Conservation (phyloP, 2,329 filamentous ascomycete species). For the Aspergillus aculeatus region DNA sequence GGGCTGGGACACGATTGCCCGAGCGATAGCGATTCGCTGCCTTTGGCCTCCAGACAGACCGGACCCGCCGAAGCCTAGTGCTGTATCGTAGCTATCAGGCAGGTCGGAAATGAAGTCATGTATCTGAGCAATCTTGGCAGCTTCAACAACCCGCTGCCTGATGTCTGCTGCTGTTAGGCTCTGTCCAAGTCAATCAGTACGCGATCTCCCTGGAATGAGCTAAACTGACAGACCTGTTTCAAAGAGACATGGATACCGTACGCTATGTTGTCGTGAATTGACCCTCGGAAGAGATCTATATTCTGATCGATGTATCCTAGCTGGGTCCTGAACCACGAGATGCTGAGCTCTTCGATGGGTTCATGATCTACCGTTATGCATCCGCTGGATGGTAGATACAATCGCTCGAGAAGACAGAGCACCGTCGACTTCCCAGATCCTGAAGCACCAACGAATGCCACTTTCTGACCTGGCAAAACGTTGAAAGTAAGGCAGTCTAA, state of each 20-base stretch:
- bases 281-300: slow-evolving; percentile 75
- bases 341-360: slow-evolving; percentile 35
- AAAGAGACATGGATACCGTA: slow-evolving; percentile 42
- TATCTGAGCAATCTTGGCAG: slow-evolving; percentile 51
- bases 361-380: slow-evolving; percentile 38
- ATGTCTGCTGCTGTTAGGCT: slow-evolving; percentile 41
- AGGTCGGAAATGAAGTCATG: slow-evolving; percentile 75
- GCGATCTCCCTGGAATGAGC: neutral
- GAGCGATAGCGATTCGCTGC: slow-evolving; percentile 82
- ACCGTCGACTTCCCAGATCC: slow-evolving; percentile 75
- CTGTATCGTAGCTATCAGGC: slow-evolving; percentile 77
- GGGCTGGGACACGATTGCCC: slow-evolving; percentile 75
- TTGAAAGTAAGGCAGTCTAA: slow-evolving; percentile 33
- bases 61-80: slow-evolving; percentile 82
- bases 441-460: slow-evolving; percentile 70
- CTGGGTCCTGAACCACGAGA: slow-evolving; percentile 21
- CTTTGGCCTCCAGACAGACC: slow-evolving; percentile 86
- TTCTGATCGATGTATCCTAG: slow-evolving; percentile 54
- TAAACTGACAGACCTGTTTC: neutral
- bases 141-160: slow-evolving; percentile 7
- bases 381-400: slow-evolving; percentile 57
- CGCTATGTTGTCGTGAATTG: slow-evolving; percentile 77
- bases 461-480: slow-evolving; percentile 42
- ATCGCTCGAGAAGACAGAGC: slow-evolving; percentile 67
- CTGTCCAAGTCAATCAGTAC: slow-evolving; percentile 38